Conservation (phyloP, 257 asterid genomes). For the Voacanga thouarsii region DNA sequence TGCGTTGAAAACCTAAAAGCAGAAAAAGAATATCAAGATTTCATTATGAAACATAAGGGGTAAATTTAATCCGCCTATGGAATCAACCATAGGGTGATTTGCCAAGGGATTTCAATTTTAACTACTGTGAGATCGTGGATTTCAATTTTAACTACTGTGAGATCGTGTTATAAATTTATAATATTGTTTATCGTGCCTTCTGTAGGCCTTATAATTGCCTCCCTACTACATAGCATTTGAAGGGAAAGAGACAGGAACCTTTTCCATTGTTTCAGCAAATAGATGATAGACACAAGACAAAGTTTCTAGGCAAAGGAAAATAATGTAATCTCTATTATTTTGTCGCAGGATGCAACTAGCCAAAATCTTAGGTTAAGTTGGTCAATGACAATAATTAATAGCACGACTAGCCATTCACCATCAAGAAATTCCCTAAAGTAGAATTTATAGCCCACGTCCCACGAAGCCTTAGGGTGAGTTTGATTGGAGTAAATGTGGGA, state of each 20-base stretch:
- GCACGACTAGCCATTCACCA: too few relatives aligned
- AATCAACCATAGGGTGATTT: neutral
- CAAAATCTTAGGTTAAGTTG: neutral
- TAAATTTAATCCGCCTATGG: neutral
- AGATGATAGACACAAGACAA: neutral
- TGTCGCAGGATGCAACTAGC: neutral
- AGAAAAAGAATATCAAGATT: neutral
- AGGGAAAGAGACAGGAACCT: neutral
- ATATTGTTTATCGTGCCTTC: neutral
- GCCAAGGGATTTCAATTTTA: neutral
- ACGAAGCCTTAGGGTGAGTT: too few relatives aligned
- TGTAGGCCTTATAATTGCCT: neutral
- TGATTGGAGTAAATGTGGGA: too few relatives aligned
- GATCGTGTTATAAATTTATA: neutral
- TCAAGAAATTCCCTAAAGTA: too few relatives aligned
- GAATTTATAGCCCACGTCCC: too few relatives aligned
- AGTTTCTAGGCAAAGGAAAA: neutral
- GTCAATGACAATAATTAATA: too few relatives aligned
- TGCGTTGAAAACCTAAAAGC: neutral
- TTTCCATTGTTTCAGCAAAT: neutral
- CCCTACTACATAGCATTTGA: neutral
- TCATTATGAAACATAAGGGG: neutral
- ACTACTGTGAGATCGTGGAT: neutral
- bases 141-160: too few relatives aligned
- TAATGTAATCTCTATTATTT: neutral